These are phyloP conservation scores for Neurospora cerealis DNA, from an alignment of 495 filamentous ascomycete species.

Conservation along the genomic window DNA sequence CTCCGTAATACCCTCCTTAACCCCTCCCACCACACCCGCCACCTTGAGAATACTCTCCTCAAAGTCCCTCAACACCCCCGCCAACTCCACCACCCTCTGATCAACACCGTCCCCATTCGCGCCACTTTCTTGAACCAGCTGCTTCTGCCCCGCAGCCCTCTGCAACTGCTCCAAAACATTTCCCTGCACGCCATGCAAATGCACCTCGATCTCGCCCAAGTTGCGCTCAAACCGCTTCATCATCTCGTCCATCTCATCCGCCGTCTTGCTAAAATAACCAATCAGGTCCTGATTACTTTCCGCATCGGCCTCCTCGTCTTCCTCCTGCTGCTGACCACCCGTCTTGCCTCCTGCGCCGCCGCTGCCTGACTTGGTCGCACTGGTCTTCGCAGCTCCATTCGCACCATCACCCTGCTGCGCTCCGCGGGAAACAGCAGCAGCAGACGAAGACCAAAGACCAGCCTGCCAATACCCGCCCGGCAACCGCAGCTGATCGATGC, in stretches of 20 bases:
- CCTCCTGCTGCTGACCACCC: conserved; percentile 3
- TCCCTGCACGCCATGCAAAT: conserved; percentile 65
- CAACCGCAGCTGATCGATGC: conserved; percentile 65
- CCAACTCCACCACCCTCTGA: conserved; percentile 42
- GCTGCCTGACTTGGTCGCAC: neutral
- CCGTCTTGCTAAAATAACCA: conserved; percentile 62
- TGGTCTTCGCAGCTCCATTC: neutral
- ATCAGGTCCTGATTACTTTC: conserved; percentile 56
- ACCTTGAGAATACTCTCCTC: conserved; percentile 70
- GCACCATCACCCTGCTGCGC: too few relatives aligned
- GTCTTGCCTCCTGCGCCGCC: neutral
- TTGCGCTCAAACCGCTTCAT: conserved; percentile 57
- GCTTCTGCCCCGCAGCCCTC: conserved; percentile 42
- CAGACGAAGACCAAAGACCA: conserved; percentile 39
- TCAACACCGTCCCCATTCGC: conserved; percentile 8
- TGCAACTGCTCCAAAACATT: conserved; percentile 60
- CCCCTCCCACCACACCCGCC: conserved; percentile 56
- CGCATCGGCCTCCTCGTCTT: conserved; percentile 40
- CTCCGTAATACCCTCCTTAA: conserved; percentile 61
- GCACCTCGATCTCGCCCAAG: conserved; percentile 72
- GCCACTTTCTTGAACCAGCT: conserved; percentile 34
- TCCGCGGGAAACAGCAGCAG: too few relatives aligned
- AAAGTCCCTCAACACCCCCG: conserved; percentile 62
- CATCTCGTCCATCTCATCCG: conserved; percentile 59
- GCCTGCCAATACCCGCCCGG: conserved; percentile 62